Percentiles rank a stretch among this genome's conserved stretches.
Evolutionary conservation across 495 filamentous ascomycete genomes (phyloP).

Genomic region (Chaetomidium leptoderma): DNA sequence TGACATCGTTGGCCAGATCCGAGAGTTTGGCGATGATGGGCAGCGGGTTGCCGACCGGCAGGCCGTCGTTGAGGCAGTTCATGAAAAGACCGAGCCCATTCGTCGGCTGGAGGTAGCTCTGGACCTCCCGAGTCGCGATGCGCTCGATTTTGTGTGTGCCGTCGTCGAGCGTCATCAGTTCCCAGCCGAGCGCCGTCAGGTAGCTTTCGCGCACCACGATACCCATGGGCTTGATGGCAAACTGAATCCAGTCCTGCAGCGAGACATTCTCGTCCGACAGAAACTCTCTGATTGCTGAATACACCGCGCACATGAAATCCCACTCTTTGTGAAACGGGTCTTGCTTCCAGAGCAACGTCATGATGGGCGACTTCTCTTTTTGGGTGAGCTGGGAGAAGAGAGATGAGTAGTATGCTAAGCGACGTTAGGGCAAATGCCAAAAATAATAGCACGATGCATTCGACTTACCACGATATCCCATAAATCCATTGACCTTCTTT

Average conservation of each 20-base stretch:
- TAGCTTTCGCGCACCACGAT: constrained; percentile 24
- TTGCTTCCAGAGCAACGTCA: constrained; percentile 25
- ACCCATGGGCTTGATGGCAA: constrained; percentile 21
- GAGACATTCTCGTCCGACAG: constrained; percentile 21
- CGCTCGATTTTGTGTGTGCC: constrained; percentile 23
- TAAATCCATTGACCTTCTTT: constrained; percentile 19
- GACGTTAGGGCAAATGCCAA: background rate
- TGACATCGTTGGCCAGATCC: constrained; percentile 21
- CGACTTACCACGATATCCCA: constrained; percentile 17
- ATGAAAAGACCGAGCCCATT: constrained; percentile 26
- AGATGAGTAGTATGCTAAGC: constrained; percentile 16
- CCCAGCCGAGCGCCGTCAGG: constrained; percentile 25
- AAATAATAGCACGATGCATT: background rate
- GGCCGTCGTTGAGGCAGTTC: constrained; percentile 23
- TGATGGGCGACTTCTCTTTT: constrained; percentile 17
- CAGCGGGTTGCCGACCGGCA: constrained; percentile 22
- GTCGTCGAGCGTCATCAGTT: constrained; percentile 15
- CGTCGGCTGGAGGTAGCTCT: constrained; percentile 22
- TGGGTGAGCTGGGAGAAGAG: constrained; percentile 16
- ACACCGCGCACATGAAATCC: constrained; percentile 29
- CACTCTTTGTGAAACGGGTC: constrained; percentile 28
- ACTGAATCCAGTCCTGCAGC: constrained; percentile 27
- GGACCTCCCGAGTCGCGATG: background rate
- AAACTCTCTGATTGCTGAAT: constrained; percentile 24
- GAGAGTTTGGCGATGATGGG: constrained; percentile 24